Evolutionary conservation across 2,329 filamentous ascomycete genomes (phyloP).

Genomic region (Colletotrichum gigasporum): DNA sequence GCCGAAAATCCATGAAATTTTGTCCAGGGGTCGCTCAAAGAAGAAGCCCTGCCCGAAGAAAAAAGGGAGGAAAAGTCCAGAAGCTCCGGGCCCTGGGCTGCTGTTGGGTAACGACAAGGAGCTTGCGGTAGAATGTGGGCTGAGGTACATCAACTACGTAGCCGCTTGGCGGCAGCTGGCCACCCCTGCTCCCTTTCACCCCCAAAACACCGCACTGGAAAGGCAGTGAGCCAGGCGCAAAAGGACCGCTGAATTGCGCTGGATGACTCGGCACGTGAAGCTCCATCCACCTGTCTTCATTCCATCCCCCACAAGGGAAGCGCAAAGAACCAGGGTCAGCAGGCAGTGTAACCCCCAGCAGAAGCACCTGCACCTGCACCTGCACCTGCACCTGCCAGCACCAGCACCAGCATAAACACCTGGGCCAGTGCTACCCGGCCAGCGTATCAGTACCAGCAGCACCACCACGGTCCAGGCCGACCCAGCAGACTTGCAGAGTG

Average conservation of each 20-base stretch:
- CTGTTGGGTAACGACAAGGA: constrained; percentile 5
- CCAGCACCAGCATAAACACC: background rate
- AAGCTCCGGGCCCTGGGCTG: background rate
- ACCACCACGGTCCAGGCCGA: constrained; percentile 15
- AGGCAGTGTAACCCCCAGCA: constrained; percentile 28
- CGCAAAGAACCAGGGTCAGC: constrained; percentile 23
- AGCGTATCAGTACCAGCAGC: too few species aligned
- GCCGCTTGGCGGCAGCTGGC: constrained; percentile 28
- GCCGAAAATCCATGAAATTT: background rate
- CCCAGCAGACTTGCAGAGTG: constrained; percentile 29
- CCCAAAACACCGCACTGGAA: background rate
- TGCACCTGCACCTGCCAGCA: background rate
- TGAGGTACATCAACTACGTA: constrained; percentile 22
- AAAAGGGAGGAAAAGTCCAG: background rate
- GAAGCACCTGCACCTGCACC: background rate
- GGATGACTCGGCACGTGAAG: constrained; percentile 26
- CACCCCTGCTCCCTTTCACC: background rate
- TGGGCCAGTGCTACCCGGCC: too few species aligned
- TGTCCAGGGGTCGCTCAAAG: constrained; percentile 1
- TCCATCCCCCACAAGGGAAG: constrained; percentile 25
- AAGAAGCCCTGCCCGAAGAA: constrained; percentile 1
- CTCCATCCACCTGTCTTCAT: constrained; percentile 7
- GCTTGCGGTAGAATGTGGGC: constrained; percentile 17
- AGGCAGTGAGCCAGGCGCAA: background rate
- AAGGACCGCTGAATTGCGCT: background rate